Evolutionary conservation across 2,329 filamentous ascomycete species (phyloP).

Genomic region (Rutstroemia sydowiana): DNA sequence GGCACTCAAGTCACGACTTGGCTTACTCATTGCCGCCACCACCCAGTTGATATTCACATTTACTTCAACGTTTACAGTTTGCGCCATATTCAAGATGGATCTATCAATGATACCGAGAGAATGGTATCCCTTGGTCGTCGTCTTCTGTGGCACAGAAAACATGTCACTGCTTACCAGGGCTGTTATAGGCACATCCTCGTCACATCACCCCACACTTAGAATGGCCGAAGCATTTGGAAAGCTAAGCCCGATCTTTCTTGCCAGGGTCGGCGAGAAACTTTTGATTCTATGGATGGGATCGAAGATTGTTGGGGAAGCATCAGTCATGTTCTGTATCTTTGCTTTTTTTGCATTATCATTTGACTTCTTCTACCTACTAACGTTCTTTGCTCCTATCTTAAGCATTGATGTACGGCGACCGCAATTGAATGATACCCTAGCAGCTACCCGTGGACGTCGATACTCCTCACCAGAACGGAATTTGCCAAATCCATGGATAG

Average conservation of each 20-base stretch:
- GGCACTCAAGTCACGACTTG: conserved; percentile 68
- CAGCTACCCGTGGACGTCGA: conserved; percentile 35
- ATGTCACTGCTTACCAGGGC: conserved; percentile 73
- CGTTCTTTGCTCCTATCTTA: conserved; percentile 72
- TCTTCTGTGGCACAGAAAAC: conserved; percentile 69
- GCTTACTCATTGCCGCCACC: conserved; percentile 63
- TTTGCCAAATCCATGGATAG: conserved; percentile 45
- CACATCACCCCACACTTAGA: conserved; percentile 59
- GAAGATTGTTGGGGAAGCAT: conserved; percentile 44
- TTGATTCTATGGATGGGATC: conserved; percentile 59
- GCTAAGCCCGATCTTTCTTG: conserved; percentile 62
- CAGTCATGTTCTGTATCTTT: conserved; percentile 68
- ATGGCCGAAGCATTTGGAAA: conserved; percentile 69
- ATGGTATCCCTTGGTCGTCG: conserved; percentile 68
- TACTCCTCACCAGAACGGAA: conserved; percentile 19
- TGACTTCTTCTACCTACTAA: conserved; percentile 71
- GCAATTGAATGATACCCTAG: conserved; percentile 60
- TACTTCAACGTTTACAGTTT: conserved; percentile 72
- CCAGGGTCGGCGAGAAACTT: conserved; percentile 62
- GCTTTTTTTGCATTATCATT: conserved; percentile 67
- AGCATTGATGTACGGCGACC: conserved; percentile 72
- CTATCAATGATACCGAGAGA: conserved; percentile 67
- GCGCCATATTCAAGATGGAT: conserved; percentile 67
- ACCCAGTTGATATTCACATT: conserved; percentile 66
- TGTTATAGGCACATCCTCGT: conserved; percentile 63